Evolutionary conservation across 208 protist genomes (phyloP).

Genomic region (Naegleria gruberi): DNA sequence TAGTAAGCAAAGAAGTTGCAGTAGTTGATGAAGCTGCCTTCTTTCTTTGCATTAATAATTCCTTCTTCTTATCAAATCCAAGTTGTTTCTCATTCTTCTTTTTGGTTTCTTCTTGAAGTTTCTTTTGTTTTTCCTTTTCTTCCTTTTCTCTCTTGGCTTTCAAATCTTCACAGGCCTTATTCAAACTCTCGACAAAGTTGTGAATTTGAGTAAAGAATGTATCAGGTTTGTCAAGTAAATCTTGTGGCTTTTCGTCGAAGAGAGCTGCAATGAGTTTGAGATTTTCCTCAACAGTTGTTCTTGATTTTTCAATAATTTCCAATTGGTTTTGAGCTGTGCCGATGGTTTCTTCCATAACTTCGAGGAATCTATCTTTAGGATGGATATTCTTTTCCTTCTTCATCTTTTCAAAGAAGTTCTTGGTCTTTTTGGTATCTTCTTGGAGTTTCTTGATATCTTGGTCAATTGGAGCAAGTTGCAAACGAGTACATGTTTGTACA

Average conservation of each 20-base stretch:
- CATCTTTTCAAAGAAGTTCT: not conserved
- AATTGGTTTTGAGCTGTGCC: not conserved
- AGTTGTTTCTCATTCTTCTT: not conserved
- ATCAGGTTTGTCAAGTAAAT: not conserved
- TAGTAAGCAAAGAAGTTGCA: not conserved
- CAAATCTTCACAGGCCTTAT: not conserved
- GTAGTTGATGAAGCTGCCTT: not conserved
- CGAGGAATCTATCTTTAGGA: not conserved
- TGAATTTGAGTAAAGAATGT: not conserved
- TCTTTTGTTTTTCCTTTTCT: not conserved
- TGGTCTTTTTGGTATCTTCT: not conserved
- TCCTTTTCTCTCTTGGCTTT: not conserved
- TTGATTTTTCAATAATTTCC: not conserved
- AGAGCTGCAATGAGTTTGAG: not conserved
- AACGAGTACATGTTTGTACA: not conserved
- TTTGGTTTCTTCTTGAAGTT: not conserved
- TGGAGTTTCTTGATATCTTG: conserved; percentile 6
- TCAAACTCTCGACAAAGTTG: not conserved
- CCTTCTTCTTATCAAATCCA: not conserved
- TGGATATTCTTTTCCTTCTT: not conserved
- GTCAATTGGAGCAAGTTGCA: not conserved
- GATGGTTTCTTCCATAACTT: not conserved
- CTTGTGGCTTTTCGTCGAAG: not conserved
- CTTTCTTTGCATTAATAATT: not conserved
- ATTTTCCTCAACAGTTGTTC: not conserved